Evolutionary conservation across 352 stramenopile species (phyloP), one percentile per base, ranked within the genome.

Genomic region (Pythium insidiosum): DNA sequence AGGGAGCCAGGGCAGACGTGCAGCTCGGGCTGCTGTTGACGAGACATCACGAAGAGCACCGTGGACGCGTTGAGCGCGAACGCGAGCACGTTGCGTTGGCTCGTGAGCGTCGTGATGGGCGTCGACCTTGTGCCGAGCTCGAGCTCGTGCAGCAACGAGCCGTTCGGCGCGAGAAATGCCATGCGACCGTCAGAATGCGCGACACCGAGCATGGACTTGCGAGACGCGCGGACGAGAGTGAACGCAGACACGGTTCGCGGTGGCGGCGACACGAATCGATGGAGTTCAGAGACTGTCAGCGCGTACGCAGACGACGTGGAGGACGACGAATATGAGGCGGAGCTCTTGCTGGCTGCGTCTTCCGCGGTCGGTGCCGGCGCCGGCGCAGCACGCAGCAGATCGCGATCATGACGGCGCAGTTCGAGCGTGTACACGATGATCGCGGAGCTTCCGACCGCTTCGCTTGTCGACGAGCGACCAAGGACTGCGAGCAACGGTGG

Each of bases 161-260:
- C 70, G 37, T 86, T 86, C 5, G 58, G 21, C 0, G 68, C 49
- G 19, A 73, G 51, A 22, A 84, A 68, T 6, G 26, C 22, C 0
- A 75, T 9, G 3, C 10, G 31, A 4, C 42, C 26, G 3, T 41
- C 43, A 0, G 34, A 34, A 20, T 58, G 41, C 0, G 48, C 46
- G 16, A 39, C 47, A 9, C 47, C 51, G 12, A 71, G 20, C 3
- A 67, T 25, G n/a, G 53, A 66, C 3, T 61, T 57, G 11, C 58
- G 34, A 1, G 49, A 6, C 0, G 50, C 51, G 9, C 57, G 55
- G 3, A 45, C 38, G 23, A 68, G 46, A 2, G 38, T 25, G 3
- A 59, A 31, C 0, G 53, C 53, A 10, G 23, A 30, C 13, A 2
- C 21, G 6, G 18, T 25, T 13, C 24, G n/a, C 28, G 28, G n/a